Conservation (phyloP, 2,329 filamentous ascomycete genomes). For the Lasiodiplodia theobromae region DNA sequence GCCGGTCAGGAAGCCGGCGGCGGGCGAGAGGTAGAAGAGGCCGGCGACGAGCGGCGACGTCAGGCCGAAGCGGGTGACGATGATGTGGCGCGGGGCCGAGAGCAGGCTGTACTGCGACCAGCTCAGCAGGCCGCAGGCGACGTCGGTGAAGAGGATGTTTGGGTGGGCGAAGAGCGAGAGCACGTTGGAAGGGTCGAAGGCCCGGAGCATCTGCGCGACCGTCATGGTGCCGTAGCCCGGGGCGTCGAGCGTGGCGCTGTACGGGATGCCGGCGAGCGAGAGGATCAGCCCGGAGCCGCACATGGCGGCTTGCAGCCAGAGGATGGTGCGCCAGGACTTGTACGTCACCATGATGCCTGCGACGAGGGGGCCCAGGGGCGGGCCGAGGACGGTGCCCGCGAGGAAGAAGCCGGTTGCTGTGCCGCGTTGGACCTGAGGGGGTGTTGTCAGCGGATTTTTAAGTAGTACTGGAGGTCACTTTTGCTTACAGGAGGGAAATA, state of each 20-base stretch:
- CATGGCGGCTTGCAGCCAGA: conserved; percentile 46
- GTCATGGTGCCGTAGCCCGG: neutral
- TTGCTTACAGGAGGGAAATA: conserved; percentile 34
- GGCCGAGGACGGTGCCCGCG: conserved; percentile 51
- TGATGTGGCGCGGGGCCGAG: conserved; percentile 34
- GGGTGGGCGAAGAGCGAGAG: conserved; percentile 37
- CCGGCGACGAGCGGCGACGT: conserved; percentile 33
- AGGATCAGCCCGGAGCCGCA: conserved; percentile 38
- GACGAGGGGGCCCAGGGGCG: conserved; percentile 48
- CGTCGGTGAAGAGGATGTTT: conserved; percentile 38
- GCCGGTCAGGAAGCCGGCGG: conserved; percentile 35
- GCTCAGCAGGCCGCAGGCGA: conserved; percentile 36
- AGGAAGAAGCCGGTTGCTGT: conserved; percentile 55
- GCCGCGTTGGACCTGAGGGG: conserved; percentile 46
- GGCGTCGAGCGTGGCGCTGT: conserved; percentile 3
- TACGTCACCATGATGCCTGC: conserved; percentile 44
- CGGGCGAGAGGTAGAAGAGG: conserved; percentile 37
- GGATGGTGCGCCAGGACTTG: conserved; percentile 41
- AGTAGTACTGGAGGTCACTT: too few relatives aligned
- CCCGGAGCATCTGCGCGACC: conserved; percentile 22
- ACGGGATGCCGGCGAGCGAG: conserved; percentile 38
- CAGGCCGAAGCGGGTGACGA: conserved; percentile 33
- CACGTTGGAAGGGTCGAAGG: conserved; percentile 36
- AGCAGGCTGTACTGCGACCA: conserved; percentile 36
- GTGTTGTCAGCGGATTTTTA: neutral